Base-by-base conservation (phyloP, 208 protist species). In the Trypanosoma cruzi region DNA sequence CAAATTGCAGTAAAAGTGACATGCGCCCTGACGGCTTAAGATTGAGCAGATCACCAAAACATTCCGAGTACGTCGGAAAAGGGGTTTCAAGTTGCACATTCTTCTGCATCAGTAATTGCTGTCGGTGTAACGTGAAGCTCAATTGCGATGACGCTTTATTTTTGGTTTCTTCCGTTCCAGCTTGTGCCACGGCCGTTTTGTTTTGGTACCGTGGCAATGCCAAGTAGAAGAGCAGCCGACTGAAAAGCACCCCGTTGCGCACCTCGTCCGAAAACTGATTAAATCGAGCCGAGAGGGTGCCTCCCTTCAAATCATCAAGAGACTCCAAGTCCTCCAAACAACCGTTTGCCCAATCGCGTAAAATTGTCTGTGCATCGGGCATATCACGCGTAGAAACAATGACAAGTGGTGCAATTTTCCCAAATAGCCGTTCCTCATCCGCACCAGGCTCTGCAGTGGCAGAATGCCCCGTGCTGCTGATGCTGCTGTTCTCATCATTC, bases 211-310 rank as follows among this genome's bases (percentile, higher is more conserved):
- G 85, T 14, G 92, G 92, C 11, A 96, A 71, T 29, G 92, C 86
- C 18, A 96, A 75, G 73, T 96, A 96, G 64, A 90, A 96, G 31
- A 96, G 79, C 56, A 96, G 75, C 0, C 92, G 87, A 59, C 89
- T 95, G 22, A 96, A 52, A 26, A 96, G 70, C 26, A 94, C 75
- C 24, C 89, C 92, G 68, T 82, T 94, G 36, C 89, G 85, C 29
- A 78, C 70, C 71, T 96, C 91, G 56, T 94, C 85, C n/a, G 80
- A 89, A 68, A 96, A 93, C 64, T 71, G 76, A 52, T 49, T 52
- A 71, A 95, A 89, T 60, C 89, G 86, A 54, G 63, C 69, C 7
- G 91, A 83, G 16, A 94, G 70, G 8, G 85, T 73, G 29, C 85
- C 87, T 32, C 88, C 89, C 59, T 85, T 87, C 26, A 95, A 61